Base-by-base conservation (phyloP, 495 filamentous ascomycete genomes). In the Penicillium desertorum region DNA sequence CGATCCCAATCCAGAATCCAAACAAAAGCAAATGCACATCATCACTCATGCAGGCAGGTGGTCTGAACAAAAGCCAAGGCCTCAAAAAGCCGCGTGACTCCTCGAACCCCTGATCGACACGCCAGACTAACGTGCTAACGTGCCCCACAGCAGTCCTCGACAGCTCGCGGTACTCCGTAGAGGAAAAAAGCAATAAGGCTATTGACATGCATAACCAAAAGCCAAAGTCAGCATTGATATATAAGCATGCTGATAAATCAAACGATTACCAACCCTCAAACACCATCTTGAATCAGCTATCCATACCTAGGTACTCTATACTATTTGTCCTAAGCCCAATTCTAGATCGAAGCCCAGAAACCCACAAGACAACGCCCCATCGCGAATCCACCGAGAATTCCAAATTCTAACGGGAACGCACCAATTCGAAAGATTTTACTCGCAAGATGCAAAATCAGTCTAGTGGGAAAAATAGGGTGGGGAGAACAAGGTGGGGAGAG, bases 31-130 rank as follows among this genome's bases (percentile, higher is more conserved):
- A 45, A 11, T n/a, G 44, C 53, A 55, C 16, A 55, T 41, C 53
- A 27, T 47, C 30, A 27, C 53, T 29, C 19, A 55, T 47, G 43
- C 43, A 54, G 42, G 52, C 52, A 47, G 43, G 52, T 54, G 52
- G 43, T 55, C 52, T 45, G 20, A 54, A 54, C 29, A 6, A 47
- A 20, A 36, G n/a, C 30, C 43, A 2, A 46, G 32, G 43, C 43
- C 17, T 17, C 16, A 2, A 16, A 37, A 44, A 55, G 42, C 52
- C 52, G 30, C 44, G 53, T 55, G 53, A 55, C 43, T 14, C 6
- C 52, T 14, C 19, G 12, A 51, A 41, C 49, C 53, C 53, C 43
- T 55, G 53, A 55, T 55, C 53, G 53, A 39, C 53, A 55, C 41
- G 44, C 53, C 43, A 53, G 10, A 11, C 19, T 25, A 17, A 17